A percentile compares a stretch with the other conserved stretches of the same genome.
Conservation (phyloP, 164 flowering plant genomes). For the Saururus chinensis region DNA sequence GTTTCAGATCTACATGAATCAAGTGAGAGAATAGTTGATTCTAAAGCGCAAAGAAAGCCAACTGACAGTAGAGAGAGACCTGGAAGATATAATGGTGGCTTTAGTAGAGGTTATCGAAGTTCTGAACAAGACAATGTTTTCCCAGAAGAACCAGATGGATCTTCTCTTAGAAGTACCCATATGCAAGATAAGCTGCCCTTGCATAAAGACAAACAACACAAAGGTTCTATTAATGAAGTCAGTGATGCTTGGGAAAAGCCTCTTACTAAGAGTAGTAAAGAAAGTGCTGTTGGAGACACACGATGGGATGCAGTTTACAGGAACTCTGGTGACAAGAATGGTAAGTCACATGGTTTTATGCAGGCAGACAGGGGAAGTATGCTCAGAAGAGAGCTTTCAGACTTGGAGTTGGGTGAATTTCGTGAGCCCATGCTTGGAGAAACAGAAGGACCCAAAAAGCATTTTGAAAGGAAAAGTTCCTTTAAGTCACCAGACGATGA, state of each 20-base stretch:
- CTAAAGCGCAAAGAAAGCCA: conserved; percentile 19
- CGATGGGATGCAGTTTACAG: conserved; percentile 23
- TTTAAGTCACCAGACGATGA: conserved; percentile 43
- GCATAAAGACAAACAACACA: conserved; percentile 23
- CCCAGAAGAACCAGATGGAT: conserved; percentile 12
- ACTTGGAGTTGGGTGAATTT: conserved; percentile 91
- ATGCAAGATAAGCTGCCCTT: conserved; percentile 18
- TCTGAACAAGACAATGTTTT: conserved; percentile 23
- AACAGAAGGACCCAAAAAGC: neutral
- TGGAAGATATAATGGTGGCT: conserved; percentile 25
- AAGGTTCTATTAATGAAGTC: conserved; percentile 34
- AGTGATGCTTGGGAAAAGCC: conserved; percentile 25
- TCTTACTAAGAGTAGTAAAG: conserved; percentile 26
- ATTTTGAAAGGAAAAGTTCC: conserved; percentile 54
- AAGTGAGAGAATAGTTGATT: conserved; percentile 27
- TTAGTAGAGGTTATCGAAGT: conserved; percentile 20
- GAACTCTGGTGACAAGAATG: conserved; percentile 37
- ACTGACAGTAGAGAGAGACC: conserved; percentile 28
- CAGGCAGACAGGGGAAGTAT: conserved; percentile 21
- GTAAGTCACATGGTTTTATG: conserved; percentile 27
- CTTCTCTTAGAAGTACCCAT: conserved; percentile 11
- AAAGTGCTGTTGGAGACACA: conserved; percentile 28
- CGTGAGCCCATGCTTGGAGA: conserved; percentile 48
- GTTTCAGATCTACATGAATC: conserved; percentile 28
- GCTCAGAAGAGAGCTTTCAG: conserved; percentile 76